phyloP scores from a whole-genome alignment of 2,329 filamentous ascomycete species.

The Colletotrichum tanaceti region DNA sequence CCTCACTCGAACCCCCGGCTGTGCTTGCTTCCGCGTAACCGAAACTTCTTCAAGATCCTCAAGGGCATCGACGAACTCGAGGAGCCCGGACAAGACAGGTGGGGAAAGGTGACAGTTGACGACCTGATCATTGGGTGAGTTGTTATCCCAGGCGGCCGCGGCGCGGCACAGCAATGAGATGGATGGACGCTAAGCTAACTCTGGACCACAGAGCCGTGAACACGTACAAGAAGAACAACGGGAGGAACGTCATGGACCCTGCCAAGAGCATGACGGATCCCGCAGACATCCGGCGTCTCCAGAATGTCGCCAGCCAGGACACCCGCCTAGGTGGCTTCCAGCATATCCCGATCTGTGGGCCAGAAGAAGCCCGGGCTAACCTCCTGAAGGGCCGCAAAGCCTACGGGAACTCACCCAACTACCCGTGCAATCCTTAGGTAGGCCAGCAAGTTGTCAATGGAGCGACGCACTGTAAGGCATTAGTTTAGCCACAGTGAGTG shows the following conservation, averaged over 20 bases:
- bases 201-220: slow-evolving; percentile 13
- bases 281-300: neutral
- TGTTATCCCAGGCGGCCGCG: too few relatives aligned
- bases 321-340: neutral
- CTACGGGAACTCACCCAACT: slow-evolving; percentile 4
- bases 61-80: too few relatives aligned
- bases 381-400: neutral
- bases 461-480: too few relatives aligned
- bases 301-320: slow-evolving; percentile 1
- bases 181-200: neutral
- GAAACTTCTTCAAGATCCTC: too few relatives aligned
- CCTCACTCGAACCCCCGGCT: neutral
- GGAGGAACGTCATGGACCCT: slow-evolving; percentile 9
- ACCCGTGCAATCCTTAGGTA: neutral
- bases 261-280: neutral
- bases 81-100: too few relatives aligned
- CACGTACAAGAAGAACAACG: slow-evolving; percentile 6
- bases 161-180: too few relatives aligned
- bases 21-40: too few relatives aligned
- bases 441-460: too few relatives aligned
- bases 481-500: too few relatives aligned
- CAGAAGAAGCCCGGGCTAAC: slow-evolving; percentile 8
- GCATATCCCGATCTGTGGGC: slow-evolving; percentile 1
- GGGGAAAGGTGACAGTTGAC: too few relatives aligned
- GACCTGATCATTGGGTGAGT: too few relatives aligned